Base-by-base conservation (phyloP, 768 basidiomycete genomes). In the Roridomyces roridus region DNA sequence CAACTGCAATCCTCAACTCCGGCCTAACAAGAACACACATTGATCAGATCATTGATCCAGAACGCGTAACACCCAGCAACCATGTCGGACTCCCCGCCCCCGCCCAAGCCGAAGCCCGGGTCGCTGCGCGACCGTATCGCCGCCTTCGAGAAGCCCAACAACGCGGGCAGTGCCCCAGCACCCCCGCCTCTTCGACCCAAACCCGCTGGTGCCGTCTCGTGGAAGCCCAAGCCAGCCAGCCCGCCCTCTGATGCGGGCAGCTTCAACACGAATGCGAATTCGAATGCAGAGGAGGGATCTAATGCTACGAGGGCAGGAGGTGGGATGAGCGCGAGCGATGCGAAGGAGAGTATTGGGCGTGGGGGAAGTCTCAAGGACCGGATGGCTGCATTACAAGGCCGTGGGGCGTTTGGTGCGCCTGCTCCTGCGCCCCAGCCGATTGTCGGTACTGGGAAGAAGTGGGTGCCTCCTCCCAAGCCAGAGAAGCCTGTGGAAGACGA, bases 341-440 rank as follows among this genome's bases (percentile, higher is more conserved):
- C 95, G 20, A 87, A 90, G 70, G 90, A 88, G 66, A 90, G 89
- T 65, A 96, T 96, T 72, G 83, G 83, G 6, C 85, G 85, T 52
- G 60, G 84, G 3, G 89, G 85, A 5, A 92, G 91, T 53, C 74
- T 98, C 63, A 95, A 88, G 75, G 96, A 97, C 56, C 85, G 96
- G 34, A 97, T 98, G 94, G 94, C 94, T 26, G 94, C 94, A 3
- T 75, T 98, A 34, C 91, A 94, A 69, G 92, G 91, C 8, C 86
- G 81, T 41, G 90, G 91, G 15, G 93, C 79, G 10, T 93, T 96
- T 66, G 91, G 91, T 15, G 81, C 76, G 2, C 80, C 87, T 1
- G 80, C 85, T 8, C 67, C 82, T 6, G 72, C 80, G 7, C 83
- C 89, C 2, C 83, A 85, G 54, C 86, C 88, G 6, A 74, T 81